Base-by-base conservation (phyloP, 768 basidiomycete genomes). In the Plicaturopsis crispa region DNA sequence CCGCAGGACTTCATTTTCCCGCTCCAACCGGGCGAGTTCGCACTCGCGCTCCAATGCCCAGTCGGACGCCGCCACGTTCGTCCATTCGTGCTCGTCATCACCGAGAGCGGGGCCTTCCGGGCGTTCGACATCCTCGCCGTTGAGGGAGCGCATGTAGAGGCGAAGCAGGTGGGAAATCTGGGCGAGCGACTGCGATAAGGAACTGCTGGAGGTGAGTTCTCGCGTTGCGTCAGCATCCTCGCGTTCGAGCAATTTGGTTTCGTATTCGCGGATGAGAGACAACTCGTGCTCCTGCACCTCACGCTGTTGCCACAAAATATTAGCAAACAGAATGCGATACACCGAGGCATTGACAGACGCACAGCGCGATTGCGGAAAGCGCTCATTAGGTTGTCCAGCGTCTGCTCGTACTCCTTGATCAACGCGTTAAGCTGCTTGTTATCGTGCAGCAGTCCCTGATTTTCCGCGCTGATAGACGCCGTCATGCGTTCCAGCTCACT, bases 401-500 rank as follows among this genome's bases (percentile, higher is more conserved):
- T 97, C 53, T 89, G 85, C 56, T 99, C 96, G 53, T 96, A 98
- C 56, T 99, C 96, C 51, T 92, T 92, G 50, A 98, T 82, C 38
- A 99, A 67, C 4, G 73, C 66, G 47, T 83, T 87, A 22, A 99
- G 71, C 49, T 98, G 94, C 56, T 96, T 94, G 68, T 98, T 99
- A 63, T 98, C 96, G 49, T 94, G 77, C 50, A 87, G 77, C 31
- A 99, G 66, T 5, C 66, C 62, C 48, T 85, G 82, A 55, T 98
- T 99, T 57, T 99, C 93, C 17, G 73, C 61, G 4, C 73, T 63
- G 51, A 98, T 81, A 34, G 76, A 69, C 4, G 70, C 60, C 47
- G 92, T 93, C 81, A 96, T 89, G 32, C 76, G 75, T 53, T 97
- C 92, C 16, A 99, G 66, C 53, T 96, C 92, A 12, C 78, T 71